Base-by-base conservation (phyloP, 1,284 basidiomycete species). In the Athelia sp. region DNA sequence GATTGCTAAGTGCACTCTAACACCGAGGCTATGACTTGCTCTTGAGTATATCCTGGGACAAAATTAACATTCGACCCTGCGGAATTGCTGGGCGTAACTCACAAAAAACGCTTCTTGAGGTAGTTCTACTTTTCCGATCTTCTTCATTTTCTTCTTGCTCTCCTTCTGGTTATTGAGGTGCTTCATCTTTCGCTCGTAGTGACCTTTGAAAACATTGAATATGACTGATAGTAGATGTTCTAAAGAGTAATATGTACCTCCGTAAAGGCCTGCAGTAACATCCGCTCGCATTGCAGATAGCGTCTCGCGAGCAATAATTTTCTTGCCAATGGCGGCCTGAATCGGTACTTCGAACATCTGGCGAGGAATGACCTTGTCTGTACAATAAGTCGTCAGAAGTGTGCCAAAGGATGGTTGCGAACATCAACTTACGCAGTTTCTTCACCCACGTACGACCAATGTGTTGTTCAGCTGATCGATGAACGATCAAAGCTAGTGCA, bases 301-400 rank as follows among this genome's bases (percentile, higher is more conserved):
- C 1, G 84, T 95, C 65, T 97, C 94, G 45, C 95, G 79, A 3
- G 96, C 92, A 46, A 98, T 81, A 49, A 98, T 81, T 57, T 88
- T 93, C 56, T 79, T 84, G 6, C 94, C 94, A 17, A 98, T 76
- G 2, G 81, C 83, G 46, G 89, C 92, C 63, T 95, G 93, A 49
- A 96, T 93, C 1, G 91, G 87, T 13, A 98, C 86, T 65, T 98
- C 96, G 62, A 96, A 98, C 50, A 96, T 72, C 65, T 98, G 96
- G 43, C 90, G 76, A 15, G 94, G 94, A 32, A 98, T 89, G 15
- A 96, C 90, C 58, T 90, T 87, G 68, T 88, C 90, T 29, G 26
- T 93, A 58, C 42, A 53, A 50, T 43, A 43, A 40, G 38, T 10
- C 45, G 24, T 47, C 19, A 24, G 32, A 31, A n/a, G n/a, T n/a